Base-by-base conservation (phyloP, 345 rosid genomes). In the Gossypium thurberi region DNA sequence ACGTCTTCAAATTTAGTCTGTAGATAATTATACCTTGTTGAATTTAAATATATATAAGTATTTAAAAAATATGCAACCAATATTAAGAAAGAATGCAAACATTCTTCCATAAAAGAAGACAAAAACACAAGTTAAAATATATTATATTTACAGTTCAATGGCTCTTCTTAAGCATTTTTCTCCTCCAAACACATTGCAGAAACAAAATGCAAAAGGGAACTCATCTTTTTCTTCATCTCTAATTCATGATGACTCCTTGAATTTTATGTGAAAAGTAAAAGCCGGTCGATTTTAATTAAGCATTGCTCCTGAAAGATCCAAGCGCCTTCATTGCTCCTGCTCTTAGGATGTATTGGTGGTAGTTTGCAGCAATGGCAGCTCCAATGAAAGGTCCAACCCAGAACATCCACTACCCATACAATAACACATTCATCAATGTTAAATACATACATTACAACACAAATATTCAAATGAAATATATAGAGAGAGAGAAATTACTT, bases 321-420 rank as follows among this genome's bases (percentile, higher is more conserved):
- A 89, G 89, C 33, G 91, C 87, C 74, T 90, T 93, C 59, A 87
- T 82, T 59, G 87, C 98, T 71, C 84, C 83, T 43, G 95, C 98
- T 79, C 98, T 85, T 18, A 93, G 87, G 83, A 93, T 74, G 69
- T 28, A 87, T 72, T 91, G 90, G 80, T 91, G 90, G 80, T 91
- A 93, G 65, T 89, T 63, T 28, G 98, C 91, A 77, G 98, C 97
- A 33, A 80, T 70, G 3, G 84, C 85, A 52, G 98, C 98, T 76
- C 98, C 98, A 53, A 91, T 64, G 77, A 93, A 89, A 1, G 98
- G 98, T 61, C 97, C 98, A 60, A 93, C 98, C 98, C 98, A 91
- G 84, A 93, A 93, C 6, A 93, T 89, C 98, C 98, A 91, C 93
- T 93, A 88, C 13, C 28, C 65, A 47, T 75, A 50, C 1, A 61